phyloP scores from a whole-genome alignment of 2,329 filamentous ascomycete genomes.

The Trichoderma koningiopsis region DNA sequence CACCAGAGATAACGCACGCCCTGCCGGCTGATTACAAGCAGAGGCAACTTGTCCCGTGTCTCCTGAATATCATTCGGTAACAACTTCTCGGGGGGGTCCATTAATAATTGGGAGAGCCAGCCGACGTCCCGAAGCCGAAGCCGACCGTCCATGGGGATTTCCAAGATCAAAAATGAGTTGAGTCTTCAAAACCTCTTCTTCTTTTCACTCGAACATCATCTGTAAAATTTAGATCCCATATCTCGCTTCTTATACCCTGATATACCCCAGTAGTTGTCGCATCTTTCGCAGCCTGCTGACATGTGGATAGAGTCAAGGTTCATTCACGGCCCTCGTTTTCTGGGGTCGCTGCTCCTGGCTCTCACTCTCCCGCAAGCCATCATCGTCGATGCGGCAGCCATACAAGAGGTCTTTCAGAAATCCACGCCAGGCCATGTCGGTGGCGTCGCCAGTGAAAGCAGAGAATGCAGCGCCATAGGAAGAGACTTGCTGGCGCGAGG shows the following conservation, averaged over 20 bases:
- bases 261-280: not conserved
- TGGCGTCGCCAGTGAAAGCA: constrained; percentile 70
- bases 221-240: not conserved
- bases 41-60: not conserved
- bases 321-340: constrained; percentile 1
- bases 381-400: constrained; percentile 22
- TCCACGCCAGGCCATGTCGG: constrained; percentile 44
- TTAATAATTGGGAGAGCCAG: constrained; percentile 2
- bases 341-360: constrained; percentile 17
- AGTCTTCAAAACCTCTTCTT: not conserved
- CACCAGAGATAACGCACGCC: constrained; percentile 13
- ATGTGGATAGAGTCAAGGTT: constrained; percentile 11
- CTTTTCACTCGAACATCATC: not conserved
- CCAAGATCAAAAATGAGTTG: constrained; percentile 11
- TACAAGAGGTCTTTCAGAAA: constrained; percentile 32
- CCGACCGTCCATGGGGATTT: constrained; percentile 4
- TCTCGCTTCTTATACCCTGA: not conserved
- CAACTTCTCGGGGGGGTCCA: not conserved
- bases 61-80: constrained; percentile 1
- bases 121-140: constrained; percentile 8
- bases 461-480: constrained; percentile 70
- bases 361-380: constrained; percentile 1
- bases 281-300: not conserved
- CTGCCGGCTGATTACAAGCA: not conserved
- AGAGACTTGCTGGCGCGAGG: constrained; percentile 60